Conservation (phyloP, 2,329 filamentous ascomycete species). For the Bisporella sp. region DNA sequence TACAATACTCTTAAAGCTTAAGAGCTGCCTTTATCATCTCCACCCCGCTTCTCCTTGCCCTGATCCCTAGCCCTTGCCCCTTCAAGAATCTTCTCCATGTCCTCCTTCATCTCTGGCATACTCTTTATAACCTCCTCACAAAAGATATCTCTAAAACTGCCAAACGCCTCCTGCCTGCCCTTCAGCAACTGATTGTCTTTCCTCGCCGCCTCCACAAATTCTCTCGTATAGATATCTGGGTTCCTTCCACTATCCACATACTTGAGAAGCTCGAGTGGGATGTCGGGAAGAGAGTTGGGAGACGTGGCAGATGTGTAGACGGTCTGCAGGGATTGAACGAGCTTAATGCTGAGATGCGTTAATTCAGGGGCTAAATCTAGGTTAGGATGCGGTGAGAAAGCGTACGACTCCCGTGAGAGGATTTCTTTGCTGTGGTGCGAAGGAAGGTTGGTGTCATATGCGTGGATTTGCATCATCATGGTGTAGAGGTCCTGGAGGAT, state of each 20-base stretch:
- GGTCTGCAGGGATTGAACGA: conserved; percentile 33
- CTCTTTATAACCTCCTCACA: conserved; percentile 33
- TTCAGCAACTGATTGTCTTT: conserved; percentile 60
- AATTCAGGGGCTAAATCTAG: conserved; percentile 2
- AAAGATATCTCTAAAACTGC: conserved; percentile 52
- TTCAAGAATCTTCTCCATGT: conserved; percentile 22
- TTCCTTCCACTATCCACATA: conserved; percentile 68
- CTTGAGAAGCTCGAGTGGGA: conserved; percentile 56
- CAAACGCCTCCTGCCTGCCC: conserved; percentile 58
- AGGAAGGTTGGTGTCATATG: conserved; percentile 44
- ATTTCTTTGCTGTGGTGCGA: conserved; percentile 44
- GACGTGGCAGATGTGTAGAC: conserved; percentile 36
- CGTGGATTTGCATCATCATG: conserved; percentile 54
- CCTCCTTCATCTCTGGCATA: conserved; percentile 24
- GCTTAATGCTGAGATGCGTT: conserved; percentile 33
- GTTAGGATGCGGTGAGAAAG: conserved; percentile 3
- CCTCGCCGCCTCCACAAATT: conserved; percentile 64
- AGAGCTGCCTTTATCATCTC: neutral
- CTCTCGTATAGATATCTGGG: conserved; percentile 67
- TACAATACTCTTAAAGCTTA: too few relatives aligned
- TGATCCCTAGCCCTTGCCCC: conserved; percentile 17
- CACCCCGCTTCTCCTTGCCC: neutral
- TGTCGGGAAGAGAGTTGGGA: conserved; percentile 37
- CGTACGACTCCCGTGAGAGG: conserved; percentile 45
- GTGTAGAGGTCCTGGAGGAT: conserved; percentile 58